phyloP scores from a whole-genome alignment of 257 asterid genomes.

The Scutellaria galericulata region DNA sequence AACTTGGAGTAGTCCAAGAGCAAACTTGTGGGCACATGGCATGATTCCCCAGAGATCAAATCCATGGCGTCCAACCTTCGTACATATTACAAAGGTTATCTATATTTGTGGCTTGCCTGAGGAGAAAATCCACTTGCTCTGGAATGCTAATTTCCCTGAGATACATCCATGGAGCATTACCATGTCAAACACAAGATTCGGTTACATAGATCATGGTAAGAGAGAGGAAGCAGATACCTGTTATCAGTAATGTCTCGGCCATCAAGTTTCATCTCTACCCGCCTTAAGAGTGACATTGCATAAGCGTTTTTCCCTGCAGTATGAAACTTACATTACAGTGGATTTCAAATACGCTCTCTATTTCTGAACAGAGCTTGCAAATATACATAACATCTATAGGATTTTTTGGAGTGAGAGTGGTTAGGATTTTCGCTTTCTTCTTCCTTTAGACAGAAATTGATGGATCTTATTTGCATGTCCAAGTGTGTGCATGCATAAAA shows the following conservation, averaged over 20 bases:
- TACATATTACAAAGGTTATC: constrained; percentile 99
- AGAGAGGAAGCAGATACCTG: constrained; percentile 62
- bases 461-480: background rate
- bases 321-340: constrained; percentile 33
- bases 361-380: constrained; percentile 17
- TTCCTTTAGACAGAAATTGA: too few species aligned
- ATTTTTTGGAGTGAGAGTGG: background rate
- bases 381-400: background rate
- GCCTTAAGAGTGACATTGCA: constrained; percentile 81
- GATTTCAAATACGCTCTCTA: background rate
- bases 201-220: constrained; percentile 4
- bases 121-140: constrained; percentile 94
- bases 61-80: constrained; percentile 99
- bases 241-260: constrained; percentile 79
- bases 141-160: constrained; percentile 73
- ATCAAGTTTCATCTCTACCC: constrained; percentile 93
- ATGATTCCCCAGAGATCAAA: constrained; percentile 51
- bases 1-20: constrained; percentile 37
- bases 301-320: constrained; percentile 81
- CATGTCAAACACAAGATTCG: constrained; percentile 30
- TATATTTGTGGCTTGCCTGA: constrained; percentile 82
- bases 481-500: background rate
- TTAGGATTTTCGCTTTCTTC: background rate
- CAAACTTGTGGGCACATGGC: constrained; percentile 28
- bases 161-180: constrained; percentile 9